Percentiles rank a stretch among this genome's conserved stretches.
Conservation (phyloP, 2,329 filamentous ascomycete genomes). For the Apiospora arundinis region DNA sequence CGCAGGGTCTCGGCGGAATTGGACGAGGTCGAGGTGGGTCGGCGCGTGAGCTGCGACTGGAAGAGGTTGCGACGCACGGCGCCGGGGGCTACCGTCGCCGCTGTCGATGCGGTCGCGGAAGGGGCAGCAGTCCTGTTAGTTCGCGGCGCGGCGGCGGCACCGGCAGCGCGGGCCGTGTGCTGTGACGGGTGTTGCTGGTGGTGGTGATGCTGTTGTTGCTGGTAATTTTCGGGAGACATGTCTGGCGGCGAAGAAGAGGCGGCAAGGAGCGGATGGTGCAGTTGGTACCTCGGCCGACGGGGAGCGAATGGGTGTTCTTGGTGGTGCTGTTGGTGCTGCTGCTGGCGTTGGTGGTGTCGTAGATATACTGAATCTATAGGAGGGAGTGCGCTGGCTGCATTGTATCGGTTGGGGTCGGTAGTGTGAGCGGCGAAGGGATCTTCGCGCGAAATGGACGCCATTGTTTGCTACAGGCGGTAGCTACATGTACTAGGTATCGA, state of each 20-base stretch:
- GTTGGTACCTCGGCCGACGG: slow-evolving; percentile 1
- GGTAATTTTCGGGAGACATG: slow-evolving; percentile 18
- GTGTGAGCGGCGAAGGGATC: slow-evolving; percentile 6
- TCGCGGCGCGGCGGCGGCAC: neutral
- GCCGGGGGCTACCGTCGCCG: neutral
- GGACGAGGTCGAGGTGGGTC: slow-evolving; percentile 52
- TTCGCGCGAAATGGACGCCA: slow-evolving; percentile 10
- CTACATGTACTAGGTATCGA: neutral
- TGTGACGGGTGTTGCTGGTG: slow-evolving; percentile 13
- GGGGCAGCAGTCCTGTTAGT: neutral
- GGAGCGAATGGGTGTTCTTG: slow-evolving; percentile 7
- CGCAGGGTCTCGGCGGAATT: slow-evolving; percentile 54
- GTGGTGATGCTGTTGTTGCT: neutral
- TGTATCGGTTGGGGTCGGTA: neutral
- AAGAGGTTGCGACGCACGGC: slow-evolving; percentile 62
- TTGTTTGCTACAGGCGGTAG: neutral
- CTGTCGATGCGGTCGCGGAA: neutral
- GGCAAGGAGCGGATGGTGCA: neutral
- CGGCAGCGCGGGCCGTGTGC: neutral
- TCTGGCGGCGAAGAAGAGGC: slow-evolving; percentile 3
- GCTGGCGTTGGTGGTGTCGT: neutral
- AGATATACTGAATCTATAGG: slow-evolving; percentile 18
- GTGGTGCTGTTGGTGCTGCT: neutral
- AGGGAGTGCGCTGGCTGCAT: neutral
- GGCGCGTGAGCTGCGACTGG: slow-evolving; percentile 63